Evolutionary conservation across 495 filamentous ascomycete genomes (phyloP).

Genomic region (Talaromyces borbonicus): DNA sequence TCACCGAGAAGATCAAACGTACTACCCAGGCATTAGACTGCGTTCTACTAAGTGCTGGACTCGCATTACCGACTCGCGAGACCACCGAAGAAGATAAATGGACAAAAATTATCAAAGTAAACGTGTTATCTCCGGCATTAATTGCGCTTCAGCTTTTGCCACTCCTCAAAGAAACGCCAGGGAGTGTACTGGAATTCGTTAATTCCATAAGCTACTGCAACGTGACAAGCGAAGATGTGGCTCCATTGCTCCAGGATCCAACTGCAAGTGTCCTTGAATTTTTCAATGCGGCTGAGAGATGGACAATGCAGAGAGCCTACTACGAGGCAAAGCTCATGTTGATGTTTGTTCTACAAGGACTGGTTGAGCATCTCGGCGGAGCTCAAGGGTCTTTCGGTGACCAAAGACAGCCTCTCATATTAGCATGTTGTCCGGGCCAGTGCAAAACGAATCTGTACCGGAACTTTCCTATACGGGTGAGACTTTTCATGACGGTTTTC

Average conservation of each 20-base stretch:
- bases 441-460: neutral
- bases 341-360: slow-evolving; percentile 1
- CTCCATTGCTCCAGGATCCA: neutral
- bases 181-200: slow-evolving; percentile 2
- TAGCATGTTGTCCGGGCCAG: slow-evolving; percentile 1
- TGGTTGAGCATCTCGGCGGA: neutral
- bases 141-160: neutral
- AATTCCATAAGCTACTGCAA: neutral
- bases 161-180: neutral
- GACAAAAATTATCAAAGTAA: neutral
- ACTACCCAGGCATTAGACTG: neutral
- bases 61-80: neutral
- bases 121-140: neutral
- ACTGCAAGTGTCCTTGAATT: neutral
- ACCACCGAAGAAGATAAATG: neutral
- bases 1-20: neutral
- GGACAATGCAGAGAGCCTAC: neutral
- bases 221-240: neutral
- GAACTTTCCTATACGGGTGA: neutral
- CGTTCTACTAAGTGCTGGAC: neutral
- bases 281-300: neutral
- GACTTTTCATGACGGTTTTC: neutral
- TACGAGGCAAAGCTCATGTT: neutral
- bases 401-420: neutral
- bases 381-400: neutral